These are phyloP conservation scores for Collybia nuda DNA, from an alignment of 768 basidiomycete species.

Conservation along the genomic window DNA sequence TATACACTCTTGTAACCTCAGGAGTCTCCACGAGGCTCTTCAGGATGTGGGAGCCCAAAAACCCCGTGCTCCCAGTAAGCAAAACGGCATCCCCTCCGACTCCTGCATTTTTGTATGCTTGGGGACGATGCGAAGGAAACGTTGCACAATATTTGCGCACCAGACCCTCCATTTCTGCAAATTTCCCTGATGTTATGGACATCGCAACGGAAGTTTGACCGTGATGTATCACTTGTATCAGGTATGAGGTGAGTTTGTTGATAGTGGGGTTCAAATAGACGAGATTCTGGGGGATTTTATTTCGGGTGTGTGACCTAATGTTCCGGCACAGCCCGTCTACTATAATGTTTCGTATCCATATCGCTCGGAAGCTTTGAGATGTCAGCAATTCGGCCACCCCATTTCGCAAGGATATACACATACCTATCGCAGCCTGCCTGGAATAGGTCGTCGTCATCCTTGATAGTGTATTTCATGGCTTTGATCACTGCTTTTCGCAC, in stretches of 20 bases:
- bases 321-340: slow-evolving; percentile 15
- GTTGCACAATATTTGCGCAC: slow-evolving; percentile 32
- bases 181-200: not conserved
- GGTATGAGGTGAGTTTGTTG: slow-evolving; percentile 9
- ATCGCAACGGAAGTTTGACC: not conserved
- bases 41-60: slow-evolving; percentile 22
- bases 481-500: slow-evolving; percentile 12
- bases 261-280: slow-evolving; percentile 44
- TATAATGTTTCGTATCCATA: slow-evolving; percentile 21
- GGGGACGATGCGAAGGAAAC: slow-evolving; percentile 5
- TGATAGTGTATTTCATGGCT: slow-evolving; percentile 6
- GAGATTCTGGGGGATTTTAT: slow-evolving; percentile 28
- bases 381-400: slow-evolving; percentile 32
- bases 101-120: not conserved
- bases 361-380: slow-evolving; percentile 19
- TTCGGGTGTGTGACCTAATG: not conserved
- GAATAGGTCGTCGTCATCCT: slow-evolving; percentile 22
- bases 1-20: slow-evolving; percentile 38
- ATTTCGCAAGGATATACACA: slow-evolving; percentile 23
- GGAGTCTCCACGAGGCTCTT: slow-evolving; percentile 22
- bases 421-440: slow-evolving; percentile 32
- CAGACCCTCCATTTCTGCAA: slow-evolving; percentile 32
- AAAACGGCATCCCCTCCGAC: not conserved
- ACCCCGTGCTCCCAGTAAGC: slow-evolving; percentile 28
- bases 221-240: not conserved